Conservation (phyloP, 2,329 filamentous ascomycete species). For the Lachnellula hyalina region DNA sequence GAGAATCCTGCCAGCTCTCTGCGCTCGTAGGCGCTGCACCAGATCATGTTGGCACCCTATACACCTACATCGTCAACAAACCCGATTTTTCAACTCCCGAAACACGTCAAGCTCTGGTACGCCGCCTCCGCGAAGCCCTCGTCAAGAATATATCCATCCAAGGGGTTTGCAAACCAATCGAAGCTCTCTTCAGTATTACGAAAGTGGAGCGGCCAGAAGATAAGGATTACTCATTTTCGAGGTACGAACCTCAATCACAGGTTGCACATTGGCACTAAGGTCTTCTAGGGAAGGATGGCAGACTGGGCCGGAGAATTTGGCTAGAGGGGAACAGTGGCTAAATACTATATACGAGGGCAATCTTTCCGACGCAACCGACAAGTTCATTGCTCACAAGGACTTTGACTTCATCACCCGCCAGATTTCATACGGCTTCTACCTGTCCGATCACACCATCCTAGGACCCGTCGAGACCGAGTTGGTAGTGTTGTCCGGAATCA, state of each 20-base stretch:
- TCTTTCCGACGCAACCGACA: slow-evolving; percentile 32
- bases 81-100: slow-evolving; percentile 39
- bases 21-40: slow-evolving; percentile 43
- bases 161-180: slow-evolving; percentile 58
- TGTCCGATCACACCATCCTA: slow-evolving; percentile 50
- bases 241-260: slow-evolving; percentile 9
- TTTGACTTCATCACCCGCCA: slow-evolving; percentile 47
- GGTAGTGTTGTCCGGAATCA: slow-evolving; percentile 48
- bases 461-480: slow-evolving; percentile 50
- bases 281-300: slow-evolving; percentile 50
- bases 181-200: slow-evolving; percentile 30
- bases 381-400: slow-evolving; percentile 40
- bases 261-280: slow-evolving; percentile 2
- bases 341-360: slow-evolving; percentile 39
- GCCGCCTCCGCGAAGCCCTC: slow-evolving; percentile 50
- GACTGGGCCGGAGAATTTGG: slow-evolving; percentile 48
- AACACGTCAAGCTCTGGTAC: slow-evolving; percentile 43
- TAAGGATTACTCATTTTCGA: slow-evolving; percentile 40
- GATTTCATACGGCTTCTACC: slow-evolving; percentile 54
- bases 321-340: slow-evolving; percentile 51
- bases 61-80: slow-evolving; percentile 48
- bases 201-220: slow-evolving; percentile 41
- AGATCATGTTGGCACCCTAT: slow-evolving; percentile 47
- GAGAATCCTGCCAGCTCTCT: slow-evolving; percentile 32
- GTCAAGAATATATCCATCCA: slow-evolving; percentile 54